phyloP scores from a whole-genome alignment of 495 filamentous ascomycete genomes.

The Aspergillus conjunctus region DNA sequence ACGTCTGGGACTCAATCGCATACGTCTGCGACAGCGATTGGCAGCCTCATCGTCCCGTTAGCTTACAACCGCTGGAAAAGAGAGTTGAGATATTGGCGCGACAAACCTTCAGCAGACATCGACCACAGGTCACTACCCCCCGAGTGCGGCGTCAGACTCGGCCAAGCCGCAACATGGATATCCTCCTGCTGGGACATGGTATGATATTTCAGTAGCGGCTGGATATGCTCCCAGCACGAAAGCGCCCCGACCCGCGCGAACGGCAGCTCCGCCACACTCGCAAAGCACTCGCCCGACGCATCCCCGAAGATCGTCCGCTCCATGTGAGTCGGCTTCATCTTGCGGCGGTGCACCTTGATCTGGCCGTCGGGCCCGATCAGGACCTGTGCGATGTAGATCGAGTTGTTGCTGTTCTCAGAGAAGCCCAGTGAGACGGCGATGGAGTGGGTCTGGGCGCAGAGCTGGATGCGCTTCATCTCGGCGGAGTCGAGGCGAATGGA shows the following conservation, averaged over 20 bases:
- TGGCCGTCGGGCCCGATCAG: slow-evolving; percentile 51
- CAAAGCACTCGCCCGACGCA: slow-evolving; percentile 43
- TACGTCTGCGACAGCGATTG: slow-evolving; percentile 44
- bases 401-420: slow-evolving; percentile 49
- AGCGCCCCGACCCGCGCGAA: slow-evolving; percentile 50
- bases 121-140: slow-evolving; percentile 33
- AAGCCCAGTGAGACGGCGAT: slow-evolving; percentile 58
- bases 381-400: slow-evolving; percentile 60
- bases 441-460: slow-evolving; percentile 39
- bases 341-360: slow-evolving; percentile 48
- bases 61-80: too few species aligned
- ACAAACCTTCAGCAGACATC: slow-evolving; percentile 46
- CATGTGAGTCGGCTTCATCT: slow-evolving; percentile 65
- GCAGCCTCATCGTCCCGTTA: slow-evolving; percentile 10
- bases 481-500: slow-evolving; percentile 46
- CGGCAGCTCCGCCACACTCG: slow-evolving; percentile 46
- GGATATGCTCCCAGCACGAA: slow-evolving; percentile 61
- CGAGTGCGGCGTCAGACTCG: slow-evolving; percentile 31
- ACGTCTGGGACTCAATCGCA: slow-evolving; percentile 54
- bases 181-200: slow-evolving; percentile 51
- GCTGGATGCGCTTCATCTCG: slow-evolving; percentile 50
- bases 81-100: too few species aligned
- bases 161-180: slow-evolving; percentile 64
- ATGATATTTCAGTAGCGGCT: slow-evolving; percentile 63
- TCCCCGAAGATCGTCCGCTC: slow-evolving; percentile 65